These are phyloP conservation scores for Exobasidium rhododendri DNA, from an alignment of 1,284 basidiomycete species.

Conservation along the genomic window DNA sequence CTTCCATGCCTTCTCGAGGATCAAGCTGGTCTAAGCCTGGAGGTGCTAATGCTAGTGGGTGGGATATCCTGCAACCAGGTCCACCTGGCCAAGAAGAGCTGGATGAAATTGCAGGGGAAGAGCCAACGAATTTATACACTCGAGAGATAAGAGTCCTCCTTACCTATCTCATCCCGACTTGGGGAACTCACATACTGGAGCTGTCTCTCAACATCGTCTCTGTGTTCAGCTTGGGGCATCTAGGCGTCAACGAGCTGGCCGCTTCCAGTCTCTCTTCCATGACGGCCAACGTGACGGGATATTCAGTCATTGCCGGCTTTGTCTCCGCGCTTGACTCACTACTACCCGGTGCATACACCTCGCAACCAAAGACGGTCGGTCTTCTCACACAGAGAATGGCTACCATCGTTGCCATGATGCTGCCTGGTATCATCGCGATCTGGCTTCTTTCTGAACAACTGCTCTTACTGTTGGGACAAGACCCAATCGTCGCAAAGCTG, in stretches of 20 bases:
- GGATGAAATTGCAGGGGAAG: constrained; percentile 12
- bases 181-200: constrained; percentile 48
- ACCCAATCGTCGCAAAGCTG: constrained; percentile 75
- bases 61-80: constrained; percentile 6
- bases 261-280: constrained; percentile 48
- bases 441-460: constrained; percentile 81
- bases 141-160: constrained; percentile 36
- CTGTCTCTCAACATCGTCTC: constrained; percentile 48
- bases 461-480: constrained; percentile 75
- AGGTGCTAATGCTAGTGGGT: constrained; percentile 1
- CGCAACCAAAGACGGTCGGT: constrained; percentile 75
- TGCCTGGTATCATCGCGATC: constrained; percentile 33
- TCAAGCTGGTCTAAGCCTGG: constrained; percentile 1
- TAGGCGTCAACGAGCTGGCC: constrained; percentile 49
- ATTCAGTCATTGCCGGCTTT: constrained; percentile 62
- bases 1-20: neutral
- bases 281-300: constrained; percentile 53
- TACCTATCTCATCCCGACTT: constrained; percentile 44
- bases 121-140: constrained; percentile 21
- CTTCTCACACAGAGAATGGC: constrained; percentile 86
- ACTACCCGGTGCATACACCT: constrained; percentile 86
- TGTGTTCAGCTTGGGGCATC: constrained; percentile 50
- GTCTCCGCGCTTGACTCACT: constrained; percentile 80
- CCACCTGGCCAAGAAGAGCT: constrained; percentile 11
- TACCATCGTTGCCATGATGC: constrained; percentile 56